A percentile compares a stretch with the other conserved stretches of the same genome.
These are phyloP conservation scores for Calcarisporium arbuscula DNA, from an alignment of 2,329 filamentous ascomycete species.

Conservation along the genomic window DNA sequence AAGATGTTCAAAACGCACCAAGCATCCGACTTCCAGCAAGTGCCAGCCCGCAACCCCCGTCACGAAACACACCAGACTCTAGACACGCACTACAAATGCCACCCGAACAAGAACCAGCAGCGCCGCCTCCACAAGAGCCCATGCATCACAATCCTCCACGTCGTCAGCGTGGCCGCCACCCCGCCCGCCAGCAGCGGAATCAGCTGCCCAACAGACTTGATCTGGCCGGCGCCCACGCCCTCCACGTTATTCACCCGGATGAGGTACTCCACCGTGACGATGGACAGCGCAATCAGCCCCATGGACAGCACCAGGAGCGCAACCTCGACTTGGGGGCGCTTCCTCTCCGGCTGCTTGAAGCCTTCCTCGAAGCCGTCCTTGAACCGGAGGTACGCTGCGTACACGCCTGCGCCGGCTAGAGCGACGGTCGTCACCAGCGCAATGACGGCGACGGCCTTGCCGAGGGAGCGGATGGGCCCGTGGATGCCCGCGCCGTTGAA, in stretches of 20 bases:
- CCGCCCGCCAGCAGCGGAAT: slow-evolving; percentile 17
- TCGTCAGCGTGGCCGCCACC: slow-evolving; percentile 10
- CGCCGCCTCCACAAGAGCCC: slow-evolving; percentile 11
- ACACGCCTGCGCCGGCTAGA: slow-evolving; percentile 5
- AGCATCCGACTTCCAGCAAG: too few relatives aligned
- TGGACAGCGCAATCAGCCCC: slow-evolving; percentile 13
- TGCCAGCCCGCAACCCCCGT: too few relatives aligned
- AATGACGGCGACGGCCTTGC: slow-evolving; percentile 10
- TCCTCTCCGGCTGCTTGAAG: slow-evolving; percentile 4
- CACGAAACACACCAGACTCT: too few relatives aligned
- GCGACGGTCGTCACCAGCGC: slow-evolving; percentile 12
- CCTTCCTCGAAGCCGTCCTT: slow-evolving; percentile 3
- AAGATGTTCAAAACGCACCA: too few relatives aligned
- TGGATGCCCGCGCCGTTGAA: slow-evolving; percentile 10
- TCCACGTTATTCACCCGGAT: slow-evolving; percentile 12
- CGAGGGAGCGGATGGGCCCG: slow-evolving; percentile 14
- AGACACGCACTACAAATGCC: too few relatives aligned
- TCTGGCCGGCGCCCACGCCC: slow-evolving; percentile 6
- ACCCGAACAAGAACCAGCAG: slow-evolving; percentile 15
- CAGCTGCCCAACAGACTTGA: slow-evolving; percentile 15
- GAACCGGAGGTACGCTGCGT: slow-evolving; percentile 7
- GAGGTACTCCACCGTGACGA: slow-evolving; percentile 15
- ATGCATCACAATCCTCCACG: slow-evolving; percentile 14
- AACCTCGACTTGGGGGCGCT: slow-evolving; percentile 14
- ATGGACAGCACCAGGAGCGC: slow-evolving; percentile 13